A percentile compares a stretch with the other conserved stretches of the same genome.
Conservation (phyloP, 2,329 filamentous ascomycete genomes). For the Fusarium nurragi region DNA sequence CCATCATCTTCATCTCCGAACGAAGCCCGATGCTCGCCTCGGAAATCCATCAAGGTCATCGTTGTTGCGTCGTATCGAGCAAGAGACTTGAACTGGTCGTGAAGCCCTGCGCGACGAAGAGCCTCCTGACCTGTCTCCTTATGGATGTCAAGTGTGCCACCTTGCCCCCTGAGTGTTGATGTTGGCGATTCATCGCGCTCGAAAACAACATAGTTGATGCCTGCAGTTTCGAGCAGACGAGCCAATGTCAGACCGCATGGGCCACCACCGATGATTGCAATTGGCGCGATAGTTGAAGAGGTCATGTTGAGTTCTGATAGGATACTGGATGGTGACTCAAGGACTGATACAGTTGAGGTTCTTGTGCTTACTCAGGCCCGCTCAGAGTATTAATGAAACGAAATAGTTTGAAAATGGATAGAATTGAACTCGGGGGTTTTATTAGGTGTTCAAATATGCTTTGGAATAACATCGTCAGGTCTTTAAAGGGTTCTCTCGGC, state of each 20-base stretch:
- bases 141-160: conserved; percentile 1
- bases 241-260: background rate
- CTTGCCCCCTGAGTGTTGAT: background rate
- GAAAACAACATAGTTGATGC: background rate
- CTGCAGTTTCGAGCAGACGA: background rate
- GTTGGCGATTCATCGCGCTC: background rate
- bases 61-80: background rate
- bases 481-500: background rate
- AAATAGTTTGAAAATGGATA: background rate
- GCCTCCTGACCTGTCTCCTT: background rate
- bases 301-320: background rate
- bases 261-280: conserved; percentile 3
- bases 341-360: background rate
- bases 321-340: background rate
- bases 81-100: background rate
- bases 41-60: conserved; percentile 5
- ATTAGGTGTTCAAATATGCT: background rate
- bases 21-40: background rate
- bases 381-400: background rate
- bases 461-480: background rate
- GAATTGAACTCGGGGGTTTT: background rate
- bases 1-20: background rate
- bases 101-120: background rate
- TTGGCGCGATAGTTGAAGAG: background rate
- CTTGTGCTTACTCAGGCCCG: background rate